Evolutionary conservation across 179 eudicot genomes (phyloP).

Genomic region (Beta lomatogona): DNA sequence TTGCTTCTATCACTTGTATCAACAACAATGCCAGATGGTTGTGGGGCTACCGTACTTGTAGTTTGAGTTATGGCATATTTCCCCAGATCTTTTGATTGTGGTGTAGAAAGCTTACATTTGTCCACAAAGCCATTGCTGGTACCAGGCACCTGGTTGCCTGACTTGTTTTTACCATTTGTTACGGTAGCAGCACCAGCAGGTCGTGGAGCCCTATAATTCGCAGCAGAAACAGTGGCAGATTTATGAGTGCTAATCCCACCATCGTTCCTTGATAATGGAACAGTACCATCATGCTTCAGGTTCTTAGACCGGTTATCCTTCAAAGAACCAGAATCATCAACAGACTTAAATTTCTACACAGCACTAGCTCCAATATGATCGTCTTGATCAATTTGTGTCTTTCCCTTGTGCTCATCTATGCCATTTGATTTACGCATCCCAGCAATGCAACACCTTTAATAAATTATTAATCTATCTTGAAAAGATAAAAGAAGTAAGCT

Average conservation of each 20-base stretch:
- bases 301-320: slow-evolving; percentile 41
- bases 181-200: slow-evolving; percentile 18
- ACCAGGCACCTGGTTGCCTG: slow-evolving; percentile 1
- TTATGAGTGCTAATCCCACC: slow-evolving; percentile 15
- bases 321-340: neutral
- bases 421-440: neutral
- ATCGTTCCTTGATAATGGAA: slow-evolving; percentile 7
- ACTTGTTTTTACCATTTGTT: slow-evolving; percentile 3
- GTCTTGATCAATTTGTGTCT: neutral
- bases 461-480: no score
- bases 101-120: slow-evolving; percentile 17
- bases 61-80: neutral
- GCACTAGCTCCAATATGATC: neutral
- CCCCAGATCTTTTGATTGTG: slow-evolving; percentile 2
- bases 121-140: slow-evolving; percentile 4
- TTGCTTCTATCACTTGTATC: neutral
- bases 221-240: slow-evolving; percentile 19
- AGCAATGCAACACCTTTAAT: neutral
- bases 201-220: slow-evolving; percentile 22
- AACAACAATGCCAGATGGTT: slow-evolving; percentile 11
- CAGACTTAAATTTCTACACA: slow-evolving; percentile 23
- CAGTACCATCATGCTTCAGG: slow-evolving; percentile 26
- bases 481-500: no score
- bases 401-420: slow-evolving; percentile 24
- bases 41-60: neutral